These are phyloP conservation scores for Penicillium paneum DNA, from an alignment of 2,329 filamentous ascomycete genomes.

Conservation along the genomic window DNA sequence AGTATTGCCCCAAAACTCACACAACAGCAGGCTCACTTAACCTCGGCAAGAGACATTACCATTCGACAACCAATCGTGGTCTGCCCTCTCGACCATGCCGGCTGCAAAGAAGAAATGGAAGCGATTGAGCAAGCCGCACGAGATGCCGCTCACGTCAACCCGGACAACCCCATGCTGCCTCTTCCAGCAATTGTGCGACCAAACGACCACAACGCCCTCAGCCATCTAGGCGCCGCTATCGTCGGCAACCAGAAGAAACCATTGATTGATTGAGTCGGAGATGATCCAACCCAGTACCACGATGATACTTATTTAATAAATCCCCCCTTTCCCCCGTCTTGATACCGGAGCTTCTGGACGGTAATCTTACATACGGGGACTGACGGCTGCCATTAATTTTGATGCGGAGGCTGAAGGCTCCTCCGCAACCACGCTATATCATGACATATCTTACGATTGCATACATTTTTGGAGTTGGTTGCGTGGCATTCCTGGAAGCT, in stretches of 20 bases:
- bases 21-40: conserved; percentile 70
- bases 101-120: conserved; percentile 98
- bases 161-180: conserved; percentile 89
- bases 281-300: conserved; percentile 11
- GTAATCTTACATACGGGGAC: conserved; percentile 8
- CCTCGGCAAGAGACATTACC: conserved; percentile 80
- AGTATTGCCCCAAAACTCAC: conserved; percentile 16
- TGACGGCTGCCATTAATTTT: not conserved
- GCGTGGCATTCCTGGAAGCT: conserved; percentile 27
- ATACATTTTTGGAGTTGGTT: conserved; percentile 36
- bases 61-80: conserved; percentile 92
- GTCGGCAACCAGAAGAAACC: conserved; percentile 62
- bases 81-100: conserved; percentile 89
- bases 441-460: conserved; percentile 37
- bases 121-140: conserved; percentile 94
- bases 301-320: conserved; percentile 19
- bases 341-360: not conserved
- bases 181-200: conserved; percentile 77
- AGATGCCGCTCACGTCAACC: conserved; percentile 82
- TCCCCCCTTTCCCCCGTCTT: not conserved
- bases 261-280: conserved; percentile 59
- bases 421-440: conserved; percentile 7
- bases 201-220: conserved; percentile 64
- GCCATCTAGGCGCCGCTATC: conserved; percentile 59
- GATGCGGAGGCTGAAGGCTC: conserved; percentile 4